Evolutionary conservation across 495 filamentous ascomycete genomes (phyloP).

Genomic region (Xylaria castorea): DNA sequence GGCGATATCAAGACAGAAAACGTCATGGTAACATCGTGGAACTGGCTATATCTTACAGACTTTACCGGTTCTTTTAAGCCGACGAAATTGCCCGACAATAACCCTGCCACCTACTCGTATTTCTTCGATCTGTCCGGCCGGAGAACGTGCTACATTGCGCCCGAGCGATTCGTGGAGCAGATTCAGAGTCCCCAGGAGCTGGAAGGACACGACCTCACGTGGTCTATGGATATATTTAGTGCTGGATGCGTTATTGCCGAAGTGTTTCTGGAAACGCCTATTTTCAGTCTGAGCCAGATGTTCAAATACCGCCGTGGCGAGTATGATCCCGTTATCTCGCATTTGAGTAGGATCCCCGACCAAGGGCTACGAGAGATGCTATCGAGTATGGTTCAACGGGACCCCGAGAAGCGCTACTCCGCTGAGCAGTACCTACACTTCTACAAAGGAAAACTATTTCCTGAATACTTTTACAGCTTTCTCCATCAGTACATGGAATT

Average conservation of each 20-base stretch:
- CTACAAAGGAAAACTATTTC: slow-evolving; percentile 90
- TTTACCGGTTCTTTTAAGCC: slow-evolving; percentile 97
- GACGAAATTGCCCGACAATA: slow-evolving; percentile 92
- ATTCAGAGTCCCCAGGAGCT: slow-evolving; percentile 61
- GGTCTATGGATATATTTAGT: slow-evolving; percentile 99
- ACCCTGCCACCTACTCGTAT: slow-evolving; percentile 96
- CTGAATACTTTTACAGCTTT: slow-evolving; percentile 95
- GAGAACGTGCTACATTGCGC: slow-evolving; percentile 95
- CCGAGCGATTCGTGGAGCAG: slow-evolving; percentile 83
- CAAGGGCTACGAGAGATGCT: slow-evolving; percentile 86
- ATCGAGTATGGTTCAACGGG: slow-evolving; percentile 91
- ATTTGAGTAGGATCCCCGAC: slow-evolving; percentile 87
- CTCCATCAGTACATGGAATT: slow-evolving; percentile 96
- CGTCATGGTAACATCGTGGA: slow-evolving; percentile 96
- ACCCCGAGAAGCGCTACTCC: slow-evolving; percentile 88
- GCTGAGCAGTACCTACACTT: slow-evolving; percentile 95
- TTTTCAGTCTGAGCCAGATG: slow-evolving; percentile 91
- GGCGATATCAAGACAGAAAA: slow-evolving; percentile 99
- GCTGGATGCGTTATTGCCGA: slow-evolving; percentile 97
- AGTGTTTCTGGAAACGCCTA: slow-evolving; percentile 91
- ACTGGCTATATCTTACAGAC: slow-evolving; percentile 97
- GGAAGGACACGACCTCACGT: slow-evolving; percentile 53
- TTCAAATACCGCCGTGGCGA: slow-evolving; percentile 92
- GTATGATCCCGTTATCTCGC: slow-evolving; percentile 82
- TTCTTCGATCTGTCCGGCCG: slow-evolving; percentile 94